Percentiles rank a stretch among this genome's conserved stretches.
Conservation (phyloP, 2,329 filamentous ascomycete species). For the Colletotrichum tropicicola region DNA sequence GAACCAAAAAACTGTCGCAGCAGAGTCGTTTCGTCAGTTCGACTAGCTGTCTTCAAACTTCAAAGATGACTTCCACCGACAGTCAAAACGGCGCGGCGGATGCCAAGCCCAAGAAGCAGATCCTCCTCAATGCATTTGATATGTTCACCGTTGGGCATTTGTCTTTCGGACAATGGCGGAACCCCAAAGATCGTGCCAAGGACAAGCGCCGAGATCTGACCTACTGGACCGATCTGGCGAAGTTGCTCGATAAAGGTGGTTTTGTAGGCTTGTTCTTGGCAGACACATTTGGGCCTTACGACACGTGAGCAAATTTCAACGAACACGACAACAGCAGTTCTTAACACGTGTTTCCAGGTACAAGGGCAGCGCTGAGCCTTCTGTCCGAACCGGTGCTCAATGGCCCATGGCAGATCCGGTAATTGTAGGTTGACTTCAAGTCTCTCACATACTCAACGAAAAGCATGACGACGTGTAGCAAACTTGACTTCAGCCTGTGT, state of each 20-base stretch:
- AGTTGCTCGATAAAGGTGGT: conserved; percentile 67
- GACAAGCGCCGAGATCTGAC: conserved; percentile 16
- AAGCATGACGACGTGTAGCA: not conserved
- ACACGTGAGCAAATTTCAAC: conserved; percentile 57
- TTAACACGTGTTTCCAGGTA: not conserved
- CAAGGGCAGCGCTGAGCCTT: conserved; percentile 64
- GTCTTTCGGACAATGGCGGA: conserved; percentile 19
- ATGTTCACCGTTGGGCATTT: conserved; percentile 19
- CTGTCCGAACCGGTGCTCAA: conserved; percentile 65
- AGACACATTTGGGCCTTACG: conserved; percentile 63
- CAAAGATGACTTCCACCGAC: not conserved
- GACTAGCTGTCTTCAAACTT: too few species aligned
- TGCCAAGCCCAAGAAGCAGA: not conserved
- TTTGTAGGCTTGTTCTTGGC: conserved; percentile 74
- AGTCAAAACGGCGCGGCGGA: not conserved
- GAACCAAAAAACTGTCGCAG: too few species aligned
- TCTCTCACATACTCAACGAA: too few species aligned
- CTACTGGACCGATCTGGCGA: conserved; percentile 72
- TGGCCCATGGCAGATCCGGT: conserved; percentile 73
- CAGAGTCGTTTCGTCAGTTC: too few species aligned
- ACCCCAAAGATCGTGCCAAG: conserved; percentile 14
- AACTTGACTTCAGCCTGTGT: conserved; percentile 33
- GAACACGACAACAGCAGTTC: not conserved
- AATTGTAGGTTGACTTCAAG: conserved; percentile 63
- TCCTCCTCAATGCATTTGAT: conserved; percentile 14